Evolutionary conservation across 2,329 filamentous ascomycete species (phyloP).

Genomic region (Taxawa tesnikishii): DNA sequence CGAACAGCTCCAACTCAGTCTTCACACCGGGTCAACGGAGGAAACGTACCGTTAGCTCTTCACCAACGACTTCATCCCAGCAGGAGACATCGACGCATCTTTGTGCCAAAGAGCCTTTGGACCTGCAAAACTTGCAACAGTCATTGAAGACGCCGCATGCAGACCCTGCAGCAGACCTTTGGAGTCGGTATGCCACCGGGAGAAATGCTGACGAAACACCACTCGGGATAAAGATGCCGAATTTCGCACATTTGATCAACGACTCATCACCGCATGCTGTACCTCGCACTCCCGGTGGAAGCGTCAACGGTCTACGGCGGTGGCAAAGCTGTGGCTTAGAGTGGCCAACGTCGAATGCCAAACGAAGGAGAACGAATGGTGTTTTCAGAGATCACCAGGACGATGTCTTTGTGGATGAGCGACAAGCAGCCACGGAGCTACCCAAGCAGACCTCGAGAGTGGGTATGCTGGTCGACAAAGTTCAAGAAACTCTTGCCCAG

Average conservation of each 20-base stretch:
- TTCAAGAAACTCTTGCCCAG: conserved; percentile 31
- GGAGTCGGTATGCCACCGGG: conserved; percentile 28
- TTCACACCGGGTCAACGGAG: conserved; percentile 30
- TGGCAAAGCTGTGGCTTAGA: conserved; percentile 40
- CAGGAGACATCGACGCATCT: conserved; percentile 20
- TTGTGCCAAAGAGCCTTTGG: conserved; percentile 13
- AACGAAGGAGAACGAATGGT: conserved; percentile 25
- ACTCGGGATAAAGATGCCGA: conserved; percentile 22
- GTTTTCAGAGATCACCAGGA: conserved; percentile 19
- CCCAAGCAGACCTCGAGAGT: conserved; percentile 14
- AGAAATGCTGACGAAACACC: conserved; percentile 25
- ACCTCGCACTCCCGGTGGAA: conserved; percentile 29
- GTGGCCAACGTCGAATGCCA: conserved; percentile 30
- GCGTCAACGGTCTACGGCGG: conserved; percentile 31
- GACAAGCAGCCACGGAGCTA: conserved; percentile 11
- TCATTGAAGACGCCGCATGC: conserved; percentile 29
- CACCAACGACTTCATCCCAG: conserved; percentile 24
- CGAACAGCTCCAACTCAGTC: conserved; percentile 27
- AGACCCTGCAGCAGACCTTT: conserved; percentile 34
- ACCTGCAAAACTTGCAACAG: conserved; percentile 13
- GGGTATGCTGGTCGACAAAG: conserved; percentile 26
- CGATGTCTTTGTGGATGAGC: conserved; percentile 24
- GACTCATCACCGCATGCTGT: conserved; percentile 33
- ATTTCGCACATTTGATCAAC: conserved; percentile 31
- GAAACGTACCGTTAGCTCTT: conserved; percentile 35